phyloP scores from a whole-genome alignment of 2,329 filamentous ascomycete genomes.

The Xylaria sp. region DNA sequence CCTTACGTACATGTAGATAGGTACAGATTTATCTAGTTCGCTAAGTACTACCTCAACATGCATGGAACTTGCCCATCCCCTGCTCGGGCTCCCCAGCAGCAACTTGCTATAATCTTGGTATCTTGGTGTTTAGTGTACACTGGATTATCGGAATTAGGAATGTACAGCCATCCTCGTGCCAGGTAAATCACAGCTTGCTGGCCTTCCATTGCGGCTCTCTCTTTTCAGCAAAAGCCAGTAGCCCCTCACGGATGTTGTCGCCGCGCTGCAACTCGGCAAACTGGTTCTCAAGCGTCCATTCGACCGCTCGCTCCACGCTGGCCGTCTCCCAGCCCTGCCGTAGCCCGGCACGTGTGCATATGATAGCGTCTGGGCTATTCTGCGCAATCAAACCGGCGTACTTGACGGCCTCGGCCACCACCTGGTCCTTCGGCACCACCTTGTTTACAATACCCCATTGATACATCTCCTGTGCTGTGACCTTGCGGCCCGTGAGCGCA shows the following conservation, averaged over 20 bases:
- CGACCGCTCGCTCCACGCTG: slow-evolving; percentile 43
- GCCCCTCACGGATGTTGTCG: slow-evolving; percentile 47
- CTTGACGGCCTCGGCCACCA: slow-evolving; percentile 82
- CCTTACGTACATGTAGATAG: not conserved
- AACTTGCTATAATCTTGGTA: not conserved
- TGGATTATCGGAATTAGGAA: slow-evolving; percentile 8
- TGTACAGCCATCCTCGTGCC: not conserved
- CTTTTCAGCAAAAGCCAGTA: slow-evolving; percentile 47
- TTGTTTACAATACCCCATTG: slow-evolving; percentile 44
- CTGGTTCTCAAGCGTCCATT: slow-evolving; percentile 47
- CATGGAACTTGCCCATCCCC: slow-evolving; percentile 13
- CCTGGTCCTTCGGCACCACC: slow-evolving; percentile 40
- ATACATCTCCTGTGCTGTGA: slow-evolving; percentile 43
- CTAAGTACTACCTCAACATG: not conserved
- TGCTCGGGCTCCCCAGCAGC: not conserved
- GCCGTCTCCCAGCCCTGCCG: slow-evolving; percentile 46
- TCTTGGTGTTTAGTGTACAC: not conserved
- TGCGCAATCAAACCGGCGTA: slow-evolving; percentile 68
- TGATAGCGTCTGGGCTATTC: slow-evolving; percentile 45
- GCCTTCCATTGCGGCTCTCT: slow-evolving; percentile 45
- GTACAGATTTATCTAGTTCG: not conserved
- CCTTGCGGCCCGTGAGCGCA: slow-evolving; percentile 42
- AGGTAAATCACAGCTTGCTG: slow-evolving; percentile 39
- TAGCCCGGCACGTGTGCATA: slow-evolving; percentile 44
- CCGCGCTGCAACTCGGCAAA: slow-evolving; percentile 48